Conservation (phyloP, 768 basidiomycete species). For the Xerocomellus chrysenteron region DNA sequence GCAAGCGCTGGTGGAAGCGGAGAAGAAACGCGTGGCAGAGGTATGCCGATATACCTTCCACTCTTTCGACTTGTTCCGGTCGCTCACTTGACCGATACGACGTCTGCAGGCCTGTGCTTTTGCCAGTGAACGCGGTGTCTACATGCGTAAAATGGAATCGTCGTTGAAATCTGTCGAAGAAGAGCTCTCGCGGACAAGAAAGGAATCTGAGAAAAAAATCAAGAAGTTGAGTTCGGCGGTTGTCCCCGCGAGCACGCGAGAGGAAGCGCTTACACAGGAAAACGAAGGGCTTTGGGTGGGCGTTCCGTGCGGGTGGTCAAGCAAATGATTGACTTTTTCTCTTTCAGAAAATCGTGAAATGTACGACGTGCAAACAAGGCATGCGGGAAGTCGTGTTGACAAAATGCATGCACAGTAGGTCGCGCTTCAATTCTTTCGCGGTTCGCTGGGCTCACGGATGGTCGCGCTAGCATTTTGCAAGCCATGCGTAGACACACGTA, state of each 20-base stretch:
- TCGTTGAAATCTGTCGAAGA: slow-evolving; percentile 40
- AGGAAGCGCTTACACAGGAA: slow-evolving; percentile 44
- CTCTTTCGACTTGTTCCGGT: background rate
- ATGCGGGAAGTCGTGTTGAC: slow-evolving; percentile 80
- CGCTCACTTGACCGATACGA: background rate
- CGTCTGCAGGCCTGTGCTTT: slow-evolving; percentile 27
- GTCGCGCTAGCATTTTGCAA: slow-evolving; percentile 72
- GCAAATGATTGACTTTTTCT: background rate
- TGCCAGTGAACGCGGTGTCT: slow-evolving; percentile 32
- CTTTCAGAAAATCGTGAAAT: slow-evolving; percentile 73
- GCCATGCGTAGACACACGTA: slow-evolving; percentile 80
- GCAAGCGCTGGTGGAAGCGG: slow-evolving; percentile 36
- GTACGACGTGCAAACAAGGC: slow-evolving; percentile 79
- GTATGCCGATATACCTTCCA: slow-evolving; percentile 28
- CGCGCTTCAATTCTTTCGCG: background rate
- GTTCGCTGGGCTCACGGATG: background rate
- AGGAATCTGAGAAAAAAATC: slow-evolving; percentile 53
- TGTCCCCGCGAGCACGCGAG: slow-evolving; percentile 30
- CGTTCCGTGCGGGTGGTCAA: background rate
- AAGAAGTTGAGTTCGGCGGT: slow-evolving; percentile 40
- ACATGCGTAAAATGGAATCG: slow-evolving; percentile 23
- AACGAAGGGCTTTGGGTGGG: slow-evolving; percentile 59
- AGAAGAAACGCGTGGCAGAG: slow-evolving; percentile 40
- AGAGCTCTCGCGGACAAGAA: slow-evolving; percentile 44
- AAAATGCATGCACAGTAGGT: slow-evolving; percentile 91